Conservation (phyloP, 352 stramenopile genomes). For the Phytophthora palmivora region DNA sequence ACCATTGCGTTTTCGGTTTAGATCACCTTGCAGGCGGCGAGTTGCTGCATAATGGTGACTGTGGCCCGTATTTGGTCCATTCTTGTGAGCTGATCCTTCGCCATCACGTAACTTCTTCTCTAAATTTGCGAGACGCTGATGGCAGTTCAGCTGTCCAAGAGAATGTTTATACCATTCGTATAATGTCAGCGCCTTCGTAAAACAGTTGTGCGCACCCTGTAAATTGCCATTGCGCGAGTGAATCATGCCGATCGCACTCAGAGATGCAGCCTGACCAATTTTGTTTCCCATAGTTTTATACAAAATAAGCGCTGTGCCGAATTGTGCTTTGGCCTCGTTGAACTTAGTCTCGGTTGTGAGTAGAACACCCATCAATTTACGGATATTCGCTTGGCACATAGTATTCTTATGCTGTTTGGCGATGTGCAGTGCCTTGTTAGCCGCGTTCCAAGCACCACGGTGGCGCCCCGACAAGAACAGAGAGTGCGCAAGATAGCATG, state of each 20-base stretch:
- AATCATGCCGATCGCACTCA: constrained; percentile 86
- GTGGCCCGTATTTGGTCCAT: constrained; percentile 60
- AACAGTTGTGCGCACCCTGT: constrained; percentile 77
- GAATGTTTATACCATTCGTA: constrained; percentile 89
- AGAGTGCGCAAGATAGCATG: constrained; percentile 77
- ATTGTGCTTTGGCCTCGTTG: constrained; percentile 83
- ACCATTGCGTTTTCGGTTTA: constrained; percentile 82
- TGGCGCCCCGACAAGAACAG: constrained; percentile 80
- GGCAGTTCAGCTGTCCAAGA: constrained; percentile 80
- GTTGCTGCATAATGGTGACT: constrained; percentile 85
- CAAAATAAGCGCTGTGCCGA: constrained; percentile 74
- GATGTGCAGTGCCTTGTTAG: constrained; percentile 78
- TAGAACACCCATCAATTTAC: constrained; percentile 82
- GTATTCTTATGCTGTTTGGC: constrained; percentile 78
- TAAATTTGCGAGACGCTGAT: constrained; percentile 82
- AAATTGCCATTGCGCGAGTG: constrained; percentile 83
- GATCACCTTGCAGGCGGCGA: constrained; percentile 73
- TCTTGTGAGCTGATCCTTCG: constrained; percentile 62
- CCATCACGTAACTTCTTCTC: constrained; percentile 85
- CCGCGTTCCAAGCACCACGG: constrained; percentile 73
- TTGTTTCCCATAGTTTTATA: constrained; percentile 83
- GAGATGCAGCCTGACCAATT: constrained; percentile 71
- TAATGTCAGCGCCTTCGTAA: constrained; percentile 79
- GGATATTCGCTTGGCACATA: constrained; percentile 70
- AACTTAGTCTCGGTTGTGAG: constrained; percentile 87